Evolutionary conservation across 1,139 yeast species (phyloP), one percentile per base, ranked within the genome.

Genomic region (Sporopachydermia cereana): DNA sequence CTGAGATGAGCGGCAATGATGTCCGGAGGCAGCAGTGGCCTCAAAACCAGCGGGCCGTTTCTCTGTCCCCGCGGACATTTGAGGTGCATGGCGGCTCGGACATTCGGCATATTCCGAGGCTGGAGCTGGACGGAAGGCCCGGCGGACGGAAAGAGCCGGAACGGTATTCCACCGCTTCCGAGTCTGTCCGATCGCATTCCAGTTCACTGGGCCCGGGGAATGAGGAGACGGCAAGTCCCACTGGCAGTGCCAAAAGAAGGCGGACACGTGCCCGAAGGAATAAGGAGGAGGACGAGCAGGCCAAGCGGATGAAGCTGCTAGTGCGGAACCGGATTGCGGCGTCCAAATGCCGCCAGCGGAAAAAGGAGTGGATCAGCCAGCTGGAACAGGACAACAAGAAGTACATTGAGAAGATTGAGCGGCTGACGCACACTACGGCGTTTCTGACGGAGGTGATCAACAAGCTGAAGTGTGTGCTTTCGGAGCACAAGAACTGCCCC

Each of bases 261-360:
- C 18, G 39, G 17, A 34, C 5, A 5, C 18, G 39, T 12, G 9
- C 39, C 20, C 18, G 22, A 5, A 34, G 39, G 17, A 34, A 34
- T 34, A 34, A 34, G 22, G 39, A 34, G 5, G 39, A 34, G 22
- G 39, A 34, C 22, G 39, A 34, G 17, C 39, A 34, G 22, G 39
- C 39, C 22, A 81, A 81, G 55, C 74, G 78, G 51, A 85, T 81
- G 46, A 64, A 86, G 47, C 61, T 81, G 20, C 61, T 81, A 48
- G 89, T 80, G 57, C 63, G 89, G 54, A 81, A 81, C 54, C 64
- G 86, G 52, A 68, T 81, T 18, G 91, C 91, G 1, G 89, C 89
- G 0, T 76, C 83, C 12, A 81, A 79, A 55, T 82, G 91, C 65
- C 67, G 91, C 53, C 85, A 79, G 56, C 66, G 89, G 41, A 82